Conservation (phyloP, 1,139 yeast genomes). For the Scheffersomyces illinoinensis region DNA sequence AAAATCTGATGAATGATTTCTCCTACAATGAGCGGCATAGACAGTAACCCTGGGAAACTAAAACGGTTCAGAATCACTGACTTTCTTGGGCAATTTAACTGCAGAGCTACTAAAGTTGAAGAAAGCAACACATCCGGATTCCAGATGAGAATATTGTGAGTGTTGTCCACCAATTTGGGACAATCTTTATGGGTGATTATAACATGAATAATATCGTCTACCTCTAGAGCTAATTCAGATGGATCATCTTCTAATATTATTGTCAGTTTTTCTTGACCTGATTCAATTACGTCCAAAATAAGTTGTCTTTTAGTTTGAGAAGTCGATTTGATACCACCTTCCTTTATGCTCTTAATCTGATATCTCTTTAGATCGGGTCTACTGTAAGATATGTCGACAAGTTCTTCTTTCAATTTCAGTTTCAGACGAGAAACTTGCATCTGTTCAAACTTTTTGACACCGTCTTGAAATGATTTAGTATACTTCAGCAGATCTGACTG, state of each 20-base stretch:
- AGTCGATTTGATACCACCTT: constrained; percentile 25
- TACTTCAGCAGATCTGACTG: constrained; percentile 18
- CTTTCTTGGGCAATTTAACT: constrained; percentile 70
- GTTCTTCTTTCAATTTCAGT: neutral
- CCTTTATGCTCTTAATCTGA: constrained; percentile 41
- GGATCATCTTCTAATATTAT: constrained; percentile 53
- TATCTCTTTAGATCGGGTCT: constrained; percentile 52
- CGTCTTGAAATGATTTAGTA: constrained; percentile 27
- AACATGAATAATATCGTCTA: constrained; percentile 61
- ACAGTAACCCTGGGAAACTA: constrained; percentile 54
- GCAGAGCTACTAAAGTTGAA: constrained; percentile 80
- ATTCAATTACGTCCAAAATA: constrained; percentile 49
- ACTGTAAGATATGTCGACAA: neutral
- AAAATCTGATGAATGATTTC: constrained; percentile 76
- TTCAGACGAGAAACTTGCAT: constrained; percentile 7
- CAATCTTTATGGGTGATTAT: constrained; percentile 44
- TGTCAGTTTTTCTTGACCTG: constrained; percentile 29
- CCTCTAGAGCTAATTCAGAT: constrained; percentile 39
- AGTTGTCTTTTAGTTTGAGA: constrained; percentile 36
- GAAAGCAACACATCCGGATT: constrained; percentile 83
- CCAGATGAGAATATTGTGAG: constrained; percentile 65
- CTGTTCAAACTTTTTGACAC: constrained; percentile 25
- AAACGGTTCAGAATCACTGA: constrained; percentile 62
- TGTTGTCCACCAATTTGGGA: constrained; percentile 53
- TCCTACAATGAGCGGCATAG: constrained; percentile 70